Evolutionary conservation across 768 basidiomycete species (phyloP).

Genomic region (Postia placenta): DNA sequence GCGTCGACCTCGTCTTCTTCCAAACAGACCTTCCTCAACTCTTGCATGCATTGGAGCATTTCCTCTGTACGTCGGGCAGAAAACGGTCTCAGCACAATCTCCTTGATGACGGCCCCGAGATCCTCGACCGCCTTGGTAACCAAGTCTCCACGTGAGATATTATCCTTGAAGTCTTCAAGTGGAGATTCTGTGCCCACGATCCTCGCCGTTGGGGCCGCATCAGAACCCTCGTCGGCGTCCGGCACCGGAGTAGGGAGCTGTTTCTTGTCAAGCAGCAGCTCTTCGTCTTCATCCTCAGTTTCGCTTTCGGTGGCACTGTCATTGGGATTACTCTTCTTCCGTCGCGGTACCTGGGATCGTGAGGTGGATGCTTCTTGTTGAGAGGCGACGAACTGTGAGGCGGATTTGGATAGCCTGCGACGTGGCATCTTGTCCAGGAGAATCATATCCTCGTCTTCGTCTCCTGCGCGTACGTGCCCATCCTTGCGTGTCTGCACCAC

Average conservation of each 20-base stretch:
- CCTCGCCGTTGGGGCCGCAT: slow-evolving; percentile 58
- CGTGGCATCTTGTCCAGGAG: slow-evolving; percentile 43
- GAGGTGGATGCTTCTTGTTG: slow-evolving; percentile 23
- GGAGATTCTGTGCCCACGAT: slow-evolving; percentile 75
- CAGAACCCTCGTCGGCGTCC: slow-evolving; percentile 34
- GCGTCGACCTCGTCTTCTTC: slow-evolving; percentile 77
- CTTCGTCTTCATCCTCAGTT: slow-evolving; percentile 34
- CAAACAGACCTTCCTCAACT: slow-evolving; percentile 60
- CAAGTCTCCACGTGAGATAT: slow-evolving; percentile 67
- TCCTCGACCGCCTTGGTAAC: slow-evolving; percentile 86
- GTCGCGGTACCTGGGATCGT: slow-evolving; percentile 9
- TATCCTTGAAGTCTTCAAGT: slow-evolving; percentile 68
- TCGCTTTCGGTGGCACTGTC: slow-evolving; percentile 51
- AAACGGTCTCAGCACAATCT: slow-evolving; percentile 69
- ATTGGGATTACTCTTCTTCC: slow-evolving; percentile 13
- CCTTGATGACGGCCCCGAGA: slow-evolving; percentile 60
- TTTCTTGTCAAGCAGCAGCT: slow-evolving; percentile 25
- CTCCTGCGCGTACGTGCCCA: slow-evolving; percentile 53
- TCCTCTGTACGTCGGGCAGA: slow-evolving; percentile 58
- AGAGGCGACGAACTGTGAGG: slow-evolving; percentile 14
- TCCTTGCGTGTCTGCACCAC: slow-evolving; percentile 51
- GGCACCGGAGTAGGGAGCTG: slow-evolving; percentile 39
- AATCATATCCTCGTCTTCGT: slow-evolving; percentile 55
- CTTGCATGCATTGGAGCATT: slow-evolving; percentile 67
- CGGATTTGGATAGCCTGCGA: slow-evolving; percentile 8